phyloP scores from a whole-genome alignment of 208 protist genomes.

The Angomonas ambiguus region DNA sequence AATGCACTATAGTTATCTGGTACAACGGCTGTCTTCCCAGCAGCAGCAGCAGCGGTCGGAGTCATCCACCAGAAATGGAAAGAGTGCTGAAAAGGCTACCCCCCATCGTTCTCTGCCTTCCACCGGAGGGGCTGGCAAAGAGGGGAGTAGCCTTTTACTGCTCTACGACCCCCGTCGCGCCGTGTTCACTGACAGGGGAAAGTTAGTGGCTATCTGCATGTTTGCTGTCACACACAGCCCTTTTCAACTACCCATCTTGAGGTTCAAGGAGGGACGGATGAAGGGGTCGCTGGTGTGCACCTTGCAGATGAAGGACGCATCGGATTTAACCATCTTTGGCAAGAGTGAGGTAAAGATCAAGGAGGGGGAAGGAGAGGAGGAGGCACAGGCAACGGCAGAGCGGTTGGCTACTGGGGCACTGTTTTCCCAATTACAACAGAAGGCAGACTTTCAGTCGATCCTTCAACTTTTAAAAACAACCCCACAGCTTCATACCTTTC shows the following conservation, averaged over 20 bases:
- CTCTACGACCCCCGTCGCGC: background rate
- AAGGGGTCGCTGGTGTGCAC: slow-evolving; percentile 21
- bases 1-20: slow-evolving; percentile 76
- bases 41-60: too few relatives aligned
- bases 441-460: slow-evolving; percentile 8
- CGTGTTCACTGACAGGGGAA: background rate
- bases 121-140: background rate
- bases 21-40: slow-evolving; percentile 21
- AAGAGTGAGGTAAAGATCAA: background rate
- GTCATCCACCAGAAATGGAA: too few relatives aligned
- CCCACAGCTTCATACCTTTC: background rate
- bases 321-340: background rate
- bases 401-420: background rate
- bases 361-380: background rate
- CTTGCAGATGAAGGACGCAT: slow-evolving; percentile 23
- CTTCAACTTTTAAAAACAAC: background rate
- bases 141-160: background rate
- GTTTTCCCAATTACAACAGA: slow-evolving; percentile 7
- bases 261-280: slow-evolving; percentile 18
- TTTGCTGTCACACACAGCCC: slow-evolving; percentile 10
- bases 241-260: slow-evolving; percentile 6
- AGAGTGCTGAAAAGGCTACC: too few relatives aligned
- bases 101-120: too few relatives aligned
- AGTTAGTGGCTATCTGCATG: background rate
- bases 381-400: background rate